Conservation (phyloP, 2,329 filamentous ascomycete genomes). For the Pseudocercospora ulei region DNA sequence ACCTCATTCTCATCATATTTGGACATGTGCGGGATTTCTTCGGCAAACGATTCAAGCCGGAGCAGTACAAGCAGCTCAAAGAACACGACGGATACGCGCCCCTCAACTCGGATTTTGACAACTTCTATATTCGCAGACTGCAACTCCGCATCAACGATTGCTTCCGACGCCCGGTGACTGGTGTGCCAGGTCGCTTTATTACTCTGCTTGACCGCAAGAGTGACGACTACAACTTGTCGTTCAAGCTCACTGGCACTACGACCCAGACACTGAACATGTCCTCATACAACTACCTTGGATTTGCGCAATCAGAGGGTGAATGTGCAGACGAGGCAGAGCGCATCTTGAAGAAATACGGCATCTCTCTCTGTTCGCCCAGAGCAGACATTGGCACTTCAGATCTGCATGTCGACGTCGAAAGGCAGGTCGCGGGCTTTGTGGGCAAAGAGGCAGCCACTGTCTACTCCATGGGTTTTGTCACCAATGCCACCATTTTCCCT, state of each 20-base stretch:
- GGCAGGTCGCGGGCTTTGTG: slow-evolving; percentile 78
- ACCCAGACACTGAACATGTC: slow-evolving; percentile 98
- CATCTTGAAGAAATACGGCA: slow-evolving; percentile 71
- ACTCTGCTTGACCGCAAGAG: slow-evolving; percentile 85
- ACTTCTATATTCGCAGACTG: slow-evolving; percentile 86
- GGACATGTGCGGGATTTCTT: slow-evolving; percentile 96
- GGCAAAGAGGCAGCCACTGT: slow-evolving; percentile 92
- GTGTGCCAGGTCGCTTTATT: slow-evolving; percentile 88
- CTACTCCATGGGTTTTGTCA: slow-evolving; percentile 98
- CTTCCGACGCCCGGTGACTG: slow-evolving; percentile 84
- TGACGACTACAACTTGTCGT: slow-evolving; percentile 82
- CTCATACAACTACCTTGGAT: slow-evolving; percentile 98
- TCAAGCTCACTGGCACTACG: slow-evolving; percentile 76
- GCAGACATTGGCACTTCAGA: slow-evolving; percentile 80
- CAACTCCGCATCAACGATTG: slow-evolving; percentile 95
- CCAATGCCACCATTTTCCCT: slow-evolving; percentile 86
- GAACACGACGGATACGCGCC: slow-evolving; percentile 83
- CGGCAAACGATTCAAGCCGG: slow-evolving; percentile 83
- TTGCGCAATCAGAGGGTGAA: slow-evolving; percentile 92
- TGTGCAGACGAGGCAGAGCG: slow-evolving; percentile 91
- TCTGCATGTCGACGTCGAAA: slow-evolving; percentile 78
- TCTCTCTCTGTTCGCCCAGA: slow-evolving; percentile 71
- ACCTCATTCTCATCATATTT: slow-evolving; percentile 87
- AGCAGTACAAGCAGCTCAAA: slow-evolving; percentile 76
- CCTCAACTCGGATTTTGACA: slow-evolving; percentile 96